Evolutionary conservation across 148 eudicot species (phyloP), one percentile per base, ranked within the genome.

Genomic region (Heliosperma pusillum): DNA sequence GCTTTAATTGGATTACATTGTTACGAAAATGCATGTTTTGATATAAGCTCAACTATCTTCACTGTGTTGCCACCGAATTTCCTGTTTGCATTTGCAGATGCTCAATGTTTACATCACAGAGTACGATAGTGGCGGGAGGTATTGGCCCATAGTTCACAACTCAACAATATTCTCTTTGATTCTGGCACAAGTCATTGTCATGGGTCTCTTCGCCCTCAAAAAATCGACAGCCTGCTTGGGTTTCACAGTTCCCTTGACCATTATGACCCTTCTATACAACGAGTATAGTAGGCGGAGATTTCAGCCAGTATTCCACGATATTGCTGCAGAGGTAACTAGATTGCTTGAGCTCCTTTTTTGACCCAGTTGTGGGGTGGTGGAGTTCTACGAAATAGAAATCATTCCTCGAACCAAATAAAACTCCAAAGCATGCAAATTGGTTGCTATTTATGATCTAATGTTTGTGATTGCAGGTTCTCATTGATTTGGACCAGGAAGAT

Each of bases 211-310:
- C 70, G 87, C 82, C 36, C 29, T 85, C 71, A 95, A 95, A 76
- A 24, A 78, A 4, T 82, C 92, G 1, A 56, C 89, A 63, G 70
- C 79, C 66, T 90, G 95, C 62, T 75, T 87, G 30, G 83, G 83
- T 42, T 90, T 96, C 71, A 88, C 86, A 59, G 59, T 89, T 53
- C 83, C 86, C 30, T 82, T 92, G 73, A 77, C 88, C 5, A 80
- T 87, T 33, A 69, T 74, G 63, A 96, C 99, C 9, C 85, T 89
- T 74, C 81, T 96, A 66, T 96, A 88, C 88, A 76, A 88, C 20
- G 85, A 87, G 77, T 96, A 85, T 69, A 89, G 97, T 82, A 83
- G 97, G 82, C 84, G 89, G 20, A 87, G 94, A 82, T 96, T 96
- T 83, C 79, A 60, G 6, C 94, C 90, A 3, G 74, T 87, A 16